A percentile compares a stretch with the other conserved stretches of the same genome.
Conservation (phyloP, 202 grass and related monocot species). For the Zizania palustris region DNA sequence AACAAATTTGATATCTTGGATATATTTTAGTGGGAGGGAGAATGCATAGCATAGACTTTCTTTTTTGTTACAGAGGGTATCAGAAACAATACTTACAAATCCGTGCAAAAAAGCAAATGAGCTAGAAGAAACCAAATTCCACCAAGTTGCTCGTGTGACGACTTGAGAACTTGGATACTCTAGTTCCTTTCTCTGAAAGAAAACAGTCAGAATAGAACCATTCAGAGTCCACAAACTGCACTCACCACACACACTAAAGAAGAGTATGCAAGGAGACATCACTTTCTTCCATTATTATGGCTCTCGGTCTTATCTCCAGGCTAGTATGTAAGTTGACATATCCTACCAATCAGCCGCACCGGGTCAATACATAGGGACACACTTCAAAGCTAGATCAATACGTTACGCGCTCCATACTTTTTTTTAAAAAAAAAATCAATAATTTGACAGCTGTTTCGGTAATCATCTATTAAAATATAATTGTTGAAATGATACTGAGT, state of each 20-base stretch:
- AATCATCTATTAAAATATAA: too few relatives aligned
- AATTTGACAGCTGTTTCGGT: too few relatives aligned
- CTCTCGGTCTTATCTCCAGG: too few relatives aligned
- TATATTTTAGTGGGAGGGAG: not conserved
- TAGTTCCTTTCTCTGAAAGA: not conserved
- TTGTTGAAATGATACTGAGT: too few relatives aligned
- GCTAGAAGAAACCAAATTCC: not conserved
- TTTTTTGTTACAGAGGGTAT: not conserved
- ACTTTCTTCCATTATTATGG: not conserved
- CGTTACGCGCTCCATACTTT: constrained; percentile 21
- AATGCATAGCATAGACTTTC: not conserved
- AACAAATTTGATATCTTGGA: not conserved
- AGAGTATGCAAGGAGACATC: constrained; percentile 34
- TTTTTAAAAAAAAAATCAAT: not conserved
- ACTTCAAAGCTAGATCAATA: constrained; percentile 11
- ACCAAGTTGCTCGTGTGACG: not conserved
- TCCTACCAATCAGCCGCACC: constrained; percentile 13
- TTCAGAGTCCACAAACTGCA: constrained; percentile 18
- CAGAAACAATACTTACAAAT: constrained; percentile 9
- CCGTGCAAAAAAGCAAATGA: not conserved
- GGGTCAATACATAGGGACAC: constrained; percentile 14
- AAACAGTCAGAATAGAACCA: not conserved
- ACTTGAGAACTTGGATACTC: not conserved
- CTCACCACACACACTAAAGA: not conserved
- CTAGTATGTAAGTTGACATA: constrained; percentile 7